phyloP scores from a whole-genome alignment of 2,329 filamentous ascomycete species.

The Botrytis fabae region DNA sequence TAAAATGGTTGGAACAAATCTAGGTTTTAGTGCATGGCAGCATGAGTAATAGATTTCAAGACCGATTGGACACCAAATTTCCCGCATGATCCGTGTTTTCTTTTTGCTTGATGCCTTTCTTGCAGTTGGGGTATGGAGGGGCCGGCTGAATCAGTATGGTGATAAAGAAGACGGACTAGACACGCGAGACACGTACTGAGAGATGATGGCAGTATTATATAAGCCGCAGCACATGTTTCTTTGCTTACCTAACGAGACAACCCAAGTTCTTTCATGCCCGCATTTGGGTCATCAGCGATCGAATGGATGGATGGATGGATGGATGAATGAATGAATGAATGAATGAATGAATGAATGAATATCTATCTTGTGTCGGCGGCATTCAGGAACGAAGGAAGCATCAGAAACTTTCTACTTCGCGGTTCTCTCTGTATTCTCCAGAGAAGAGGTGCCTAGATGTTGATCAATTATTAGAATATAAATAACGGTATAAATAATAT shows the following conservation, averaged over 20 bases:
- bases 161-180: background rate
- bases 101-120: background rate
- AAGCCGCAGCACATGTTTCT: background rate
- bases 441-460: background rate
- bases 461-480: background rate
- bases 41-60: background rate
- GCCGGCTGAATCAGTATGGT: background rate
- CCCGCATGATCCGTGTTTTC: background rate
- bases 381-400: background rate
- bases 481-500: too few species aligned
- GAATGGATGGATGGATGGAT: background rate
- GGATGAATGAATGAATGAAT: background rate
- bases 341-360: background rate
- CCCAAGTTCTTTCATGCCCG: constrained; percentile 15
- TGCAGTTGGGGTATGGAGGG: background rate
- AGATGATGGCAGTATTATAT: constrained; percentile 7
- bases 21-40: background rate
- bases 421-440: background rate
- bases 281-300: constrained; percentile 13
- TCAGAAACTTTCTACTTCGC: background rate
- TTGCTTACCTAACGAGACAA: background rate
- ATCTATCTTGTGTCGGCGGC: background rate
- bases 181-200: background rate
- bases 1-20: background rate
- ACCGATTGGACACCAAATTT: background rate